Percentiles rank a stretch among this genome's conserved stretches.
Evolutionary conservation across 768 basidiomycete species (phyloP).

Genomic region (Naganishia onofrii): DNA sequence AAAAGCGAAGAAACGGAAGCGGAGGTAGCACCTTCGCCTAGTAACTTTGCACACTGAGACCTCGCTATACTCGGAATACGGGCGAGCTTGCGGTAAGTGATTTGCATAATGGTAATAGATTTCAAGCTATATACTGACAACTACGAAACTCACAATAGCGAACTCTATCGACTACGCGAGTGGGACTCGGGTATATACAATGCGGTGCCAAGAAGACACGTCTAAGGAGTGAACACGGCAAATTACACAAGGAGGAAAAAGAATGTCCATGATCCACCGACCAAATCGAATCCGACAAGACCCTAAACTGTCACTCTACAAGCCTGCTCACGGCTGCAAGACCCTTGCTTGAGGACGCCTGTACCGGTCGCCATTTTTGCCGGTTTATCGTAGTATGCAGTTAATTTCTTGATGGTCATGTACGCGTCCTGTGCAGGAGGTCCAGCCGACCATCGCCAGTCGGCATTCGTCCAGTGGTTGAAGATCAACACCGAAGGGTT

Average conservation of each 20-base stretch:
- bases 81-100: neutral
- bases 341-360: neutral
- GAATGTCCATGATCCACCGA: neutral
- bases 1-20: too few relatives aligned
- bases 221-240: too few relatives aligned
- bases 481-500: conserved; percentile 32
- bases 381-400: conserved; percentile 2
- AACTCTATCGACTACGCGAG: neutral
- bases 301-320: conserved; percentile 1
- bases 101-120: neutral
- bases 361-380: conserved; percentile 2
- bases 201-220: neutral
- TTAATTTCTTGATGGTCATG: conserved; percentile 14
- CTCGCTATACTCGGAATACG: too few relatives aligned
- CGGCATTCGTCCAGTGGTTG: conserved; percentile 35
- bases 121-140: neutral
- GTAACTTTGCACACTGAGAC: too few relatives aligned
- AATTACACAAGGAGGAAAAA: too few relatives aligned
- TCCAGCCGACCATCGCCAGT: conserved; percentile 28
- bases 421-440: conserved; percentile 32
- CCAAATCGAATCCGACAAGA: neutral
- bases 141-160: neutral
- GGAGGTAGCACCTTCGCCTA: too few relatives aligned
- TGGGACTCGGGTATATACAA: neutral
- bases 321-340: neutral